These are phyloP conservation scores for Hygrophorus pudorinus DNA, from an alignment of 768 basidiomycete genomes.

Conservation along the genomic window DNA sequence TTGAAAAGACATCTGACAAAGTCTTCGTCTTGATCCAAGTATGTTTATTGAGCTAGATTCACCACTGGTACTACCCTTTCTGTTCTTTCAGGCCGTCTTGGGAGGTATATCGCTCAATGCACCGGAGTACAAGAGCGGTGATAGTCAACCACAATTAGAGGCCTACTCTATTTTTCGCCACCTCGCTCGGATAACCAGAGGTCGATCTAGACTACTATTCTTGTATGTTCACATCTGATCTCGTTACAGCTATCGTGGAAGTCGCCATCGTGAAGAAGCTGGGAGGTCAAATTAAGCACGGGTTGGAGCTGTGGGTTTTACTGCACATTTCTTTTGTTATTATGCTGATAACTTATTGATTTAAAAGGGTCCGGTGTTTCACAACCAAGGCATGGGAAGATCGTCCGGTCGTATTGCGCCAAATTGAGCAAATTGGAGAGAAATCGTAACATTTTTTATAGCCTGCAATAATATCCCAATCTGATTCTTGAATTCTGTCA, in stretches of 20 bases:
- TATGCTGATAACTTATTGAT: background rate
- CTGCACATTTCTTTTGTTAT: too few species aligned
- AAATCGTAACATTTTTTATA: slow-evolving; percentile 55
- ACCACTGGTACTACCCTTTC: background rate
- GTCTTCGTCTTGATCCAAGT: slow-evolving; percentile 77
- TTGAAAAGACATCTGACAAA: slow-evolving; percentile 68
- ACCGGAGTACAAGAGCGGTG: slow-evolving; percentile 58
- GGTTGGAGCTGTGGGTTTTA: slow-evolving; percentile 61
- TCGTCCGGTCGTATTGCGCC: slow-evolving; percentile 70
- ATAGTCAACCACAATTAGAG: slow-evolving; percentile 67
- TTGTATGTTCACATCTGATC: slow-evolving; percentile 3
- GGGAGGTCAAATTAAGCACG: slow-evolving; percentile 61
- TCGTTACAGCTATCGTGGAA: slow-evolving; percentile 57
- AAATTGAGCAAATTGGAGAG: slow-evolving; percentile 86
- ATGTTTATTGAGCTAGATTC: slow-evolving; percentile 7
- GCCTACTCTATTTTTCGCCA: slow-evolving; percentile 65
- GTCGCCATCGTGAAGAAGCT: slow-evolving; percentile 55
- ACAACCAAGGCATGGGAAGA: slow-evolving; percentile 90
- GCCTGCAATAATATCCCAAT: background rate
- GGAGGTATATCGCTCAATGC: slow-evolving; percentile 60
- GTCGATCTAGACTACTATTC: slow-evolving; percentile 24
- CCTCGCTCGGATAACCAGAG: slow-evolving; percentile 64
- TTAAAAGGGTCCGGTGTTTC: slow-evolving; percentile 57
- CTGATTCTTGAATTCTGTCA: slow-evolving; percentile 5
- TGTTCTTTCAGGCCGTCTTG: slow-evolving; percentile 48